phyloP scores from a whole-genome alignment of 257 asterid genomes.

The Cinchona pubescens region DNA sequence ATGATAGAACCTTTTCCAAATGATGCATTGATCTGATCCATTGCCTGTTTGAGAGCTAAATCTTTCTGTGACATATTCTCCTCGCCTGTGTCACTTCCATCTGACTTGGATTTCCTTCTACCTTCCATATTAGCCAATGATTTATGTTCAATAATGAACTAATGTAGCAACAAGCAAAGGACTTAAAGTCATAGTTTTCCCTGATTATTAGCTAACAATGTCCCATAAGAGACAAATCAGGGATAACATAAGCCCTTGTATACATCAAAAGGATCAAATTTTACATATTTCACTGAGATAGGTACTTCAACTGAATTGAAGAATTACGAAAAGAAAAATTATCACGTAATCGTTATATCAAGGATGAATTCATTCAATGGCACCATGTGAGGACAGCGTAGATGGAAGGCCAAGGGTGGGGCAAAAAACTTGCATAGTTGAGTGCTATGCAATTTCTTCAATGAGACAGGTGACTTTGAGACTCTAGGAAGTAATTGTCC shows the following conservation, averaged over 20 bases:
- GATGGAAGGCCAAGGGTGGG: background rate
- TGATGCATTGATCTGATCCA: constrained; percentile 76
- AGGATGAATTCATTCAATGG: background rate
- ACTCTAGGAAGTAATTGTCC: background rate
- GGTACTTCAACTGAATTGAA: background rate
- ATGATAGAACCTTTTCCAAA: constrained; percentile 93
- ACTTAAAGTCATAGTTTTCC: background rate
- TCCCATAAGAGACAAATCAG: background rate
- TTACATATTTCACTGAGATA: background rate
- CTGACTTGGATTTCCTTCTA: constrained; percentile 66
- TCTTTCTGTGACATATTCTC: constrained; percentile 91
- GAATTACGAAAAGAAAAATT: background rate
- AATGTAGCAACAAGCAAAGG: constrained; percentile 8
- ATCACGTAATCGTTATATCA: background rate
- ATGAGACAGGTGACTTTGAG: background rate
- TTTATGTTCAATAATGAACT: background rate
- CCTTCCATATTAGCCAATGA: constrained; percentile 30
- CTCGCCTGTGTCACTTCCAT: constrained; percentile 74
- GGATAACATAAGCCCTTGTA: background rate
- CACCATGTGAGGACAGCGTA: background rate
- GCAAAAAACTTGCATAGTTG: background rate
- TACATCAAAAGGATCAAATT: background rate
- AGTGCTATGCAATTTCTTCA: background rate
- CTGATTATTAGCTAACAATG: background rate
- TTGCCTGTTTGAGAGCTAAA: constrained; percentile 76